Percentiles rank a stretch among this genome's conserved stretches.
Conservation (phyloP, 164 flowering plant species). For the Platanus orientalis region DNA sequence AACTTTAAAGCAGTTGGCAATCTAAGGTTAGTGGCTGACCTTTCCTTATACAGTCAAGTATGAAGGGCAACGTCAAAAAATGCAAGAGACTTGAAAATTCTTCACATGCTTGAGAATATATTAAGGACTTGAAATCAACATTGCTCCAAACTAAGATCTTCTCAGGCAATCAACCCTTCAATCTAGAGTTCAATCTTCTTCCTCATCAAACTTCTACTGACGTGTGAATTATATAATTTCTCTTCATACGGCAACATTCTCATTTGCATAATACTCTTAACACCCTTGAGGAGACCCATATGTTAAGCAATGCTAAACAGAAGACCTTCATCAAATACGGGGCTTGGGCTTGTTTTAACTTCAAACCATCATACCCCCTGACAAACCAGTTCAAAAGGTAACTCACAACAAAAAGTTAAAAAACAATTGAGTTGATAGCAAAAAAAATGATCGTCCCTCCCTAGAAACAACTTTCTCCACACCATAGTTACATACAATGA, state of each 20-base stretch:
- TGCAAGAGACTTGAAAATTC: constrained; percentile 69
- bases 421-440: constrained; percentile 12
- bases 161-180: constrained; percentile 43
- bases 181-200: constrained; percentile 51
- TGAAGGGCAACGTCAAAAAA: constrained; percentile 64
- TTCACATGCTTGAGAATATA: constrained; percentile 59
- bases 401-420: constrained; percentile 36
- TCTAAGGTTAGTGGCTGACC: constrained; percentile 65
- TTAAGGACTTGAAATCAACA: constrained; percentile 59
- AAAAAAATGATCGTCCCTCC: constrained; percentile 7
- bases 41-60: constrained; percentile 58
- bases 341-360: constrained; percentile 87
- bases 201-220: constrained; percentile 61
- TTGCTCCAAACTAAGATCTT: constrained; percentile 44
- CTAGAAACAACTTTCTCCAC: not conserved
- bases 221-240: constrained; percentile 43
- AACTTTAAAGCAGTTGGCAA: constrained; percentile 41
- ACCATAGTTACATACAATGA: not conserved
- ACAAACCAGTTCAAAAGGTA: constrained; percentile 70
- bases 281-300: constrained; percentile 48
- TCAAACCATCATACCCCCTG: constrained; percentile 81
- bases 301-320: constrained; percentile 49
- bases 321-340: constrained; percentile 55
- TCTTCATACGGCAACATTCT: constrained; percentile 55
- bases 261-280: constrained; percentile 46